These are phyloP conservation scores for Cercospora sp. DNA, from an alignment of 2,329 filamentous ascomycete species.

Conservation along the genomic window DNA sequence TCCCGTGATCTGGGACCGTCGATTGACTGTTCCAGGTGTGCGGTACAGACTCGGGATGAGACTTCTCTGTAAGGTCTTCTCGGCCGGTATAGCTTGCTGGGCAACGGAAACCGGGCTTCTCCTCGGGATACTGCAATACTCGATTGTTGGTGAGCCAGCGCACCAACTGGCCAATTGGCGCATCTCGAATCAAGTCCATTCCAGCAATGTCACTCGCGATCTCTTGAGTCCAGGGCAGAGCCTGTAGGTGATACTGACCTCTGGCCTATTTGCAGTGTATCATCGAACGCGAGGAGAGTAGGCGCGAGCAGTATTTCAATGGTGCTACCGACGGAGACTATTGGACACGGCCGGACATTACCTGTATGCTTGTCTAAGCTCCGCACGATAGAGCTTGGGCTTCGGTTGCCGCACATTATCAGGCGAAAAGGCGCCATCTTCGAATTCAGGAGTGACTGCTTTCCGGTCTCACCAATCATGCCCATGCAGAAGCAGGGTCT, in stretches of 20 bases:
- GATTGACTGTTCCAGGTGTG: neutral
- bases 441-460: neutral
- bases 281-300: neutral
- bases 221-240: neutral
- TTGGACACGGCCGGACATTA: neutral
- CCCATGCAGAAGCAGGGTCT: neutral
- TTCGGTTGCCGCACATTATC: neutral
- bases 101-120: slow-evolving; percentile 55
- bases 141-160: slow-evolving; percentile 56
- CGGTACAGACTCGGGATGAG: neutral
- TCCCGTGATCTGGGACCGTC: neutral
- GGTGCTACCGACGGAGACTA: neutral
- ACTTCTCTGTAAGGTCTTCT: neutral
- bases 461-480: neutral
- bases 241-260: neutral
- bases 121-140: slow-evolving; percentile 61
- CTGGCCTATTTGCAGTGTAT: neutral
- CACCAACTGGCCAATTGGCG: slow-evolving; percentile 60
- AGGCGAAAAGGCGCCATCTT: neutral
- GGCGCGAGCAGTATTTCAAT: neutral
- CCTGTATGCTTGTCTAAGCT: neutral
- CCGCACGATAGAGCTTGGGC: neutral
- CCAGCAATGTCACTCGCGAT: no score
- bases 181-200: slow-evolving; percentile 51
- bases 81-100: slow-evolving; percentile 46